A percentile compares a stretch with the other conserved stretches of the same genome.
Conservation (phyloP, 2,329 filamentous ascomycete genomes). For the Fusarium brachygibbosum region DNA sequence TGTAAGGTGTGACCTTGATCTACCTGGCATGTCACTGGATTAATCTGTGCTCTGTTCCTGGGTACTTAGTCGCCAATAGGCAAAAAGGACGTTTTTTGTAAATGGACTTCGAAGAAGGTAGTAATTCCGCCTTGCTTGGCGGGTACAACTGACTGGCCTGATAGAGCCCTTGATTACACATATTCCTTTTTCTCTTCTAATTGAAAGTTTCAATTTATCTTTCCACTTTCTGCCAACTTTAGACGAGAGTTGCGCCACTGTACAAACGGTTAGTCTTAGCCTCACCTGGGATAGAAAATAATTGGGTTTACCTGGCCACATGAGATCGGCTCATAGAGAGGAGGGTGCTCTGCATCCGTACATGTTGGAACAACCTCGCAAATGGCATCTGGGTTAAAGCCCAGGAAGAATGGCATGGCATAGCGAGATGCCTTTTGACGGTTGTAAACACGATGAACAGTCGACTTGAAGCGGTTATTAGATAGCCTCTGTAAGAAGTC, state of each 20-base stretch:
- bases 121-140: too few species aligned
- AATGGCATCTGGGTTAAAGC: conserved; percentile 16
- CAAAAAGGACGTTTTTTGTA: too few species aligned
- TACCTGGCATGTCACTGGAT: too few species aligned
- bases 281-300: fast-evolving
- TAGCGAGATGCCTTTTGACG: conserved; percentile 12
- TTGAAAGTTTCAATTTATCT: neutral
- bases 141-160: too few species aligned
- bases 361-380: conserved; percentile 20
- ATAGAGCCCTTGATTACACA: too few species aligned
- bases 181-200: too few species aligned
- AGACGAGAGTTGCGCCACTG: conserved; percentile 13
- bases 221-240: conserved; percentile 3
- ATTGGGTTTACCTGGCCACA: neutral
- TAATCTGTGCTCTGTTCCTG: too few species aligned
- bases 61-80: too few species aligned
- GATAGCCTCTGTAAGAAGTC: conserved; percentile 17
- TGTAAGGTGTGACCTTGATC: too few species aligned
- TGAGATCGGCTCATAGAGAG: conserved; percentile 19
- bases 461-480: conserved; percentile 10
- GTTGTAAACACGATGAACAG: conserved; percentile 20
- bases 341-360: conserved; percentile 4
- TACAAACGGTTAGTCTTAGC: fast-evolving
- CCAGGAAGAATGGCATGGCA: conserved; percentile 10
- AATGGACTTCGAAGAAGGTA: too few species aligned